Evolutionary conservation across 352 stramenopile species (phyloP).

Genomic region (Achlya hypogyna): DNA sequence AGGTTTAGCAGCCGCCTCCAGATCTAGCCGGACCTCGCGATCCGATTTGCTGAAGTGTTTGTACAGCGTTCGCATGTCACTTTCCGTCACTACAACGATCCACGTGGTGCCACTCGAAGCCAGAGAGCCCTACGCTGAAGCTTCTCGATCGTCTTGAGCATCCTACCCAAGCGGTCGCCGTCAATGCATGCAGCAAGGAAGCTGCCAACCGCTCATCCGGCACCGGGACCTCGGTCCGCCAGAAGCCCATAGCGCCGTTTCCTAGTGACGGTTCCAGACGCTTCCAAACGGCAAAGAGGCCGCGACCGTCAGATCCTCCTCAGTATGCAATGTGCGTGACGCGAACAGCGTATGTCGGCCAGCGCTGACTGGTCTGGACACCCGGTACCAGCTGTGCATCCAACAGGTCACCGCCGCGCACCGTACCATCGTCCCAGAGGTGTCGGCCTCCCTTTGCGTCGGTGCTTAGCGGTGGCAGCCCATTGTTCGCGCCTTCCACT

Average conservation of each 20-base stretch:
- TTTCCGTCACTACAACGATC: slow-evolving; percentile 37
- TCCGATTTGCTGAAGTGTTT: slow-evolving; percentile 50
- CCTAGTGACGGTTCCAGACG: background rate
- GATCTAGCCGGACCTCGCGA: slow-evolving; percentile 35
- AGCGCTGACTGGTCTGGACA: too few relatives aligned
- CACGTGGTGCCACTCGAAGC: background rate
- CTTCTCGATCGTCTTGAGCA: slow-evolving; percentile 60
- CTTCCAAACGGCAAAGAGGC: background rate
- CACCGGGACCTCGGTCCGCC: slow-evolving; percentile 12
- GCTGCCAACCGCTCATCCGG: slow-evolving; percentile 16
- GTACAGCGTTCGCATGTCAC: slow-evolving; percentile 46
- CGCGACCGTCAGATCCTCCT: background rate
- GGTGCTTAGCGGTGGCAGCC: too few relatives aligned
- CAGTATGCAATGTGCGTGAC: too few relatives aligned
- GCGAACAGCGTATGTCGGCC: too few relatives aligned
- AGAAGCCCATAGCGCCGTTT: slow-evolving; percentile 5
- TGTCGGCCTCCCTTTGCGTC: too few relatives aligned
- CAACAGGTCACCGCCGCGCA: too few relatives aligned
- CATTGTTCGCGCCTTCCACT: too few relatives aligned
- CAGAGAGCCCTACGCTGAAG: slow-evolving; percentile 35
- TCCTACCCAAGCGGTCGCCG: slow-evolving; percentile 17
- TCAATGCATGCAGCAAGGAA: background rate
- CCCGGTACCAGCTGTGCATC: too few relatives aligned
- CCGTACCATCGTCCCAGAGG: too few relatives aligned
- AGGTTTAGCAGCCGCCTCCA: background rate